A percentile compares a stretch with the other conserved stretches of the same genome.
phyloP scores from a whole-genome alignment of 805 yeast genomes.

The Saccharomycopsis fodiens region DNA sequence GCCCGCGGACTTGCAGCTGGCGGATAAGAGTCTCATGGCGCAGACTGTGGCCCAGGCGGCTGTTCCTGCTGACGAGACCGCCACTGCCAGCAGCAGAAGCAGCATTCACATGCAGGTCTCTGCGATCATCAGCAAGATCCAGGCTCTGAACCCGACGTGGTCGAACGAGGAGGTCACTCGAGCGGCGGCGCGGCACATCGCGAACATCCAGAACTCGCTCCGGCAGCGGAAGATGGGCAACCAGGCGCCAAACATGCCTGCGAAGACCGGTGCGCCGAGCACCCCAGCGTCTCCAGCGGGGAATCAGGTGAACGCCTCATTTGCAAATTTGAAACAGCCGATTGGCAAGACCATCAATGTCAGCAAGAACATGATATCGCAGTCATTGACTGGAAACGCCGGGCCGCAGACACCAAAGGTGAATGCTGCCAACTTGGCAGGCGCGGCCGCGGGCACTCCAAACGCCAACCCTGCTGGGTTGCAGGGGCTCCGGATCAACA shows the following conservation, averaged over 20 bases:
- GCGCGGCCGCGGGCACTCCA: background rate
- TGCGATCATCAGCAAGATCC: slow-evolving; percentile 56
- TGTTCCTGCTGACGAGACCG: background rate
- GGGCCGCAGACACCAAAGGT: background rate
- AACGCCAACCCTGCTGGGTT: background rate
- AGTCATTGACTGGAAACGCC: slow-evolving; percentile 6
- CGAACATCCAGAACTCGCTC: slow-evolving; percentile 37
- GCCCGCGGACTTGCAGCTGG: background rate
- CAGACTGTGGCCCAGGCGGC: background rate
- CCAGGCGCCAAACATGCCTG: background rate
- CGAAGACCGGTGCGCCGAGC: background rate
- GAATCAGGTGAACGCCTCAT: background rate
- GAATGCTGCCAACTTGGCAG: background rate
- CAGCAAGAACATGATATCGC: slow-evolving; percentile 15
- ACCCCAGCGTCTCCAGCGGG: background rate
- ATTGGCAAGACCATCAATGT: slow-evolving; percentile 14
- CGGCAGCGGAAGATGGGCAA: slow-evolving; percentile 10
- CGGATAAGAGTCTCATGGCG: background rate
- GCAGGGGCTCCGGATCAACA: slow-evolving; percentile 4
- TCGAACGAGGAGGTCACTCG: slow-evolving; percentile 58
- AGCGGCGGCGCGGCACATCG: slow-evolving; percentile 56
- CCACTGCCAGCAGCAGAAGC: background rate
- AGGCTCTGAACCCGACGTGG: slow-evolving; percentile 55
- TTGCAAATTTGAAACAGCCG: slow-evolving; percentile 9
- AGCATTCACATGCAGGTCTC: slow-evolving; percentile 46